Base-by-base conservation (phyloP, 2,329 filamentous ascomycete genomes). In the Akanthomyces muscarius region DNA sequence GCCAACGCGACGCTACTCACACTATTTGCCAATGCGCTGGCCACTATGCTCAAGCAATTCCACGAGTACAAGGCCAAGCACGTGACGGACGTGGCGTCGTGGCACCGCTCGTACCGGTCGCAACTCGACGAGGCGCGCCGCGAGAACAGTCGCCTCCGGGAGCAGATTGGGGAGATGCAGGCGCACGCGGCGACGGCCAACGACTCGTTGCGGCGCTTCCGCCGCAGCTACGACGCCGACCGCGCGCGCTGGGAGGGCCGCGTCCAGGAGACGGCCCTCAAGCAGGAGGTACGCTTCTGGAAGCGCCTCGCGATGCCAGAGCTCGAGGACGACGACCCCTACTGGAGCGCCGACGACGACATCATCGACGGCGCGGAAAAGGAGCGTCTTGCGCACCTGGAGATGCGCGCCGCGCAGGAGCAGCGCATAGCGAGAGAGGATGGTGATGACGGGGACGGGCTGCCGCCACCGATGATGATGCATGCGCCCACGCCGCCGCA, bases 161-260 rank as follows among this genome's bases (percentile, higher is more conserved):
- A 87, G 68, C 85, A 88, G 73, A 86, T 89, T 68, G 86, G 85
- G 80, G 84, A 87, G 68, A 87, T 88, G 84, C 84, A 87, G 69
- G 79, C 81, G 47, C 82, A 85, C 67, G 86, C 86, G 28, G 79
- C 79, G 53, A 77, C 75, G 14, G 86, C 85, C 25, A 88, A 87
- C 69, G 82, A 83, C 63, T 73, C 77, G 64, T 75, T 89, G 62
- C 83, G 86, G 45, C 74, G 79, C 44, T 87, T 88, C 67, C 80
- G 86, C 58, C 76, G 80, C 51, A 77, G 76, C 61, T 83, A 85
- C 69, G 82, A 86, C 66, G 84, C 86, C 66, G 79, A 87, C 64
- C 78, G 81, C 66, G 74, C 75, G 44, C 77, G 82, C 23, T 83
- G 84, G 77, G 80, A 85, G 63, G 76, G 79, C 36, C 77, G 79